Percentiles rank a stretch among this genome's conserved stretches.
These are phyloP conservation scores for Polygonum maritimum DNA, from an alignment of 148 eudicot species.

Conservation along the genomic window DNA sequence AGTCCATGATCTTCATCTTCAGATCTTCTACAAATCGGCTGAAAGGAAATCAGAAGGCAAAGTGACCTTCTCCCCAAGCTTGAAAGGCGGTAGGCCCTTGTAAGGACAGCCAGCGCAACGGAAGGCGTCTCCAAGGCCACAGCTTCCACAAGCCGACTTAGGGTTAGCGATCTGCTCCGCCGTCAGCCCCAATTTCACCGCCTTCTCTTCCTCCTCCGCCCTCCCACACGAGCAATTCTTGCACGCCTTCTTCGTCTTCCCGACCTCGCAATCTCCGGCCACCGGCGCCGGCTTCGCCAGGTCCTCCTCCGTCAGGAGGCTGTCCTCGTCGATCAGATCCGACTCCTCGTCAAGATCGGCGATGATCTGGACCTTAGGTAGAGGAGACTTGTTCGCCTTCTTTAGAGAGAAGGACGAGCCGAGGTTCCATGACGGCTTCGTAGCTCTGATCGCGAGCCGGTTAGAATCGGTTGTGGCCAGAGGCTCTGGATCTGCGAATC, in stretches of 20 bases:
- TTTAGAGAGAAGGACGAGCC: conserved; percentile 86
- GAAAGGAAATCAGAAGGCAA: conserved; percentile 4
- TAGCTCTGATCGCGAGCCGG: conserved; percentile 32
- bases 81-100: conserved; percentile 84
- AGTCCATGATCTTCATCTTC: not conserved
- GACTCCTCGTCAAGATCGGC: conserved; percentile 36
- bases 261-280: conserved; percentile 81
- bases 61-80: conserved; percentile 85
- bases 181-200: conserved; percentile 57
- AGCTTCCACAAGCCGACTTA: conserved; percentile 90
- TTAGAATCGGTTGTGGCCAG: not conserved
- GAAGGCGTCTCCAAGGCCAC: conserved; percentile 96
- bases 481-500: conserved; percentile 54
- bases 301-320: conserved; percentile 86
- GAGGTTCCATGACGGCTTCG: conserved; percentile 78
- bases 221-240: conserved; percentile 93
- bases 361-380: conserved; percentile 54
- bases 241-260: conserved; percentile 81
- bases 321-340: conserved; percentile 92
- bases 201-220: conserved; percentile 88
- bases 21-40: conserved; percentile 3
- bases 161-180: conserved; percentile 68
- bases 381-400: conserved; percentile 38
- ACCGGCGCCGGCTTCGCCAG: conserved; percentile 49
- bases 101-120: conserved; percentile 89